Percentiles rank a stretch among this genome's conserved stretches.
Conservation (phyloP, 495 filamentous ascomycete genomes). For the Penicillium cinerascens region DNA sequence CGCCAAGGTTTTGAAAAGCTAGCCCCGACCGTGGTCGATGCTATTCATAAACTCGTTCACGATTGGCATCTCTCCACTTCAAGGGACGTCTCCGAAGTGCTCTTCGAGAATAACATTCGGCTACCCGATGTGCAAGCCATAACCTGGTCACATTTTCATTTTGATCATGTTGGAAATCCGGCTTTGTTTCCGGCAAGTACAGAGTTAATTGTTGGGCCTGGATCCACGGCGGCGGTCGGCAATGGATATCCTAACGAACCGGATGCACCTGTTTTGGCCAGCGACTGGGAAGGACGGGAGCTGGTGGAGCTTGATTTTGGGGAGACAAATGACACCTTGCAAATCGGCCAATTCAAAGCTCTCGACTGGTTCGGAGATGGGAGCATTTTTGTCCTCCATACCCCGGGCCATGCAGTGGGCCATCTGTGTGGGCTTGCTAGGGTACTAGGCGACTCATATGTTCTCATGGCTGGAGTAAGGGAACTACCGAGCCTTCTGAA, state of each 20-base stretch:
- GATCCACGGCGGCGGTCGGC: conserved; percentile 34
- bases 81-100: not conserved
- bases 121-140: not conserved
- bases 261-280: conserved; percentile 33
- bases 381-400: conserved; percentile 37
- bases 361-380: conserved; percentile 51
- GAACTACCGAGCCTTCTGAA: too few relatives aligned
- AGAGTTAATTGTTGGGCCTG: conserved; percentile 51
- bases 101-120: not conserved
- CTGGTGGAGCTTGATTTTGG: conserved; percentile 46
- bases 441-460: too few relatives aligned
- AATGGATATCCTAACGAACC: conserved; percentile 48
- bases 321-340: conserved; percentile 14
- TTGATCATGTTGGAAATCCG: conserved; percentile 54
- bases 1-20: too few relatives aligned
- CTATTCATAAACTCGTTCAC: too few relatives aligned
- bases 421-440: conserved; percentile 30
- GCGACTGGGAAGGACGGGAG: conserved; percentile 32
- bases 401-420: conserved; percentile 35
- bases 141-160: not conserved
- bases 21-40: too few relatives aligned
- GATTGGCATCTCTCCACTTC: too few relatives aligned
- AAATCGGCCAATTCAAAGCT: conserved; percentile 48
- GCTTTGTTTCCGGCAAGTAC: conserved; percentile 46
- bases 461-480: too few relatives aligned